These are phyloP conservation scores for Trifolium repens DNA, from an alignment of 306 rosid genomes.

Conservation along the genomic window DNA sequence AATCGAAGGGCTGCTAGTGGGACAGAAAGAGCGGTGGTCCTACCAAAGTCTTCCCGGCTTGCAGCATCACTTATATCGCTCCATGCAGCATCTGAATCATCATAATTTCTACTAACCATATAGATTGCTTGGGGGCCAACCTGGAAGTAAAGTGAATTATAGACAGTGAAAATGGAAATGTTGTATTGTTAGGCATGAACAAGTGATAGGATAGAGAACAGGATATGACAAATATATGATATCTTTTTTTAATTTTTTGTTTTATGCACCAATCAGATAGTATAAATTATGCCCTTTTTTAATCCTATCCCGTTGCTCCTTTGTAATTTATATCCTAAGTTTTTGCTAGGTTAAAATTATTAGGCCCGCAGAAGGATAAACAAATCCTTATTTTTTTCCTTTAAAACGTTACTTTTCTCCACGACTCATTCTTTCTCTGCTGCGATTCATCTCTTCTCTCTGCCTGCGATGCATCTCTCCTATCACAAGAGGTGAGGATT, in stretches of 20 bases:
- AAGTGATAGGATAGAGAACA: background rate
- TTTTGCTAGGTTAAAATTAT: too few species aligned
- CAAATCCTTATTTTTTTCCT: too few species aligned
- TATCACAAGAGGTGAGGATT: background rate
- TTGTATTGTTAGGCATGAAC: slow-evolving; percentile 31
- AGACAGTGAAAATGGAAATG: slow-evolving; percentile 35
- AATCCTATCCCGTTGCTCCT: too few species aligned
- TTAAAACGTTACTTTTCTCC: too few species aligned
- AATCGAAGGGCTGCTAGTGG: slow-evolving; percentile 89
- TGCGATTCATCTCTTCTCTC: too few species aligned
- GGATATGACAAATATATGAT: too few species aligned
- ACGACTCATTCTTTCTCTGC: too few species aligned
- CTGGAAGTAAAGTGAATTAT: slow-evolving; percentile 53
- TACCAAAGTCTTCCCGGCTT: slow-evolving; percentile 86
- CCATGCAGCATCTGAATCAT: slow-evolving; percentile 83
- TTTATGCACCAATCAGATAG: background rate
- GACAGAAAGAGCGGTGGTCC: slow-evolving; percentile 77
- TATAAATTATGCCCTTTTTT: too few species aligned
- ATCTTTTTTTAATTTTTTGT: too few species aligned
- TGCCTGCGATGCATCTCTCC: background rate
- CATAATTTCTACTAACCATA: slow-evolving; percentile 98
- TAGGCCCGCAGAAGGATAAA: too few species aligned
- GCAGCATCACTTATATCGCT: slow-evolving; percentile 95
- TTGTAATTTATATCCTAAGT: too few species aligned
- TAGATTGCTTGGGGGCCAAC: slow-evolving; percentile 99